Base-by-base conservation (phyloP, 2,329 filamentous ascomycete species). In the Aspergillus eucalypticola region DNA sequence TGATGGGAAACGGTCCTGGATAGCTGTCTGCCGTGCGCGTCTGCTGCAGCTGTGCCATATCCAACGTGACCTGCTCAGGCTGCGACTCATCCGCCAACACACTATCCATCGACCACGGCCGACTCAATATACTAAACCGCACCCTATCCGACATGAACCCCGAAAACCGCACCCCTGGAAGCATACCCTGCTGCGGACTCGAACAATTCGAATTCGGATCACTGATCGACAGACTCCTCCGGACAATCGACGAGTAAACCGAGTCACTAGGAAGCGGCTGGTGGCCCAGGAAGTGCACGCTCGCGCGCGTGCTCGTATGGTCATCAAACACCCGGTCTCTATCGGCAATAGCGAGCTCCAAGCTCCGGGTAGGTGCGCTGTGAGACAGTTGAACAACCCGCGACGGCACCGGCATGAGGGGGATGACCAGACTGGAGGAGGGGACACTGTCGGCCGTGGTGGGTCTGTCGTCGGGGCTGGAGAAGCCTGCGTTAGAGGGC, bases 1-100 rank as follows among this genome's bases (percentile, higher is more conserved):
- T 75, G 5, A 74, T 67, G 19, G 73, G 73, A 48, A 73, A 75
- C 35, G 66, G 65, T 2, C 72, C 73, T 0, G 72, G 73, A 58
- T 67, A 75, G 53, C 69, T 74, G 54, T 73, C 71, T 5, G 66
- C 65, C 13, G 71, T 73, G 19, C 60, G 62, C 23, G 58, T 58
- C 19, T 64, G 64, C 7, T 51, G 41, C 17, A 56, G 38, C 10
- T 61, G 64, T 13, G 54, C 54, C 44, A 67, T 56, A 7, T 66
- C 59, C 29, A 70, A 50, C 11, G 58, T 56, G 6, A 59, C 52
- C 2, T 39, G 61, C n/a, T 64, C 54, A 35, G 63, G 29, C 2
- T 27, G 44, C 29, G 62, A 56, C 8, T 41, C 25, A 8, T 63
- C 53, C 11, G 60, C 60, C 7, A 55, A 49, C 10, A 60, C 29